phyloP scores from a whole-genome alignment of 306 rosid genomes.

The Ochetophila trinervis region DNA sequence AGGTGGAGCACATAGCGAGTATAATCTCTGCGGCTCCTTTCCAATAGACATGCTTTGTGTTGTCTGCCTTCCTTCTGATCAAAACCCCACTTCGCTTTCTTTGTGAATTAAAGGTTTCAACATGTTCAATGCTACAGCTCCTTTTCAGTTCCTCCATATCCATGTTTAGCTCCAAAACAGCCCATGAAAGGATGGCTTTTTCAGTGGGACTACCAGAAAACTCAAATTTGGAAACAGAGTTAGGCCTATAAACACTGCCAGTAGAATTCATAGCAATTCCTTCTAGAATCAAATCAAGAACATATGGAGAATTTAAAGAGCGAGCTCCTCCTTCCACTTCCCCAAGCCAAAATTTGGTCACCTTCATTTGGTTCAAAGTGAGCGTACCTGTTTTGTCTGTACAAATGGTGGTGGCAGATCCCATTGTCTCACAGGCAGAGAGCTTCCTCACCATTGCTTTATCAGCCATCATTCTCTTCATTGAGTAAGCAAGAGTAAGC shows the following conservation, averaged over 20 bases:
- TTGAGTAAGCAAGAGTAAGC: background rate
- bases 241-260: constrained; percentile 35
- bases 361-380: constrained; percentile 46
- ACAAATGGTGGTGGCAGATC: constrained; percentile 49
- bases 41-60: constrained; percentile 36
- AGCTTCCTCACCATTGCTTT: too few species aligned
- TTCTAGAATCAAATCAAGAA: constrained; percentile 21
- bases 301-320: constrained; percentile 13
- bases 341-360: constrained; percentile 39
- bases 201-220: constrained; percentile 52
- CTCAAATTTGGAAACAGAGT: constrained; percentile 18
- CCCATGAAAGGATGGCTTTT: constrained; percentile 57
- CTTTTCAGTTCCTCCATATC: constrained; percentile 27
- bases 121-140: constrained; percentile 15
- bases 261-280: constrained; percentile 48
- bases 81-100: constrained; percentile 42
- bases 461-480: too few species aligned
- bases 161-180: constrained; percentile 27
- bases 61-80: constrained; percentile 22
- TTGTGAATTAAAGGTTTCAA: constrained; percentile 42
- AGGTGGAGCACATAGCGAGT: constrained; percentile 31
- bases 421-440: constrained; percentile 60
- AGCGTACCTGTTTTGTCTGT: constrained; percentile 59
- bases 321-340: constrained; percentile 1
- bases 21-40: constrained; percentile 56